Percentiles rank a stretch among this genome's conserved stretches.
Conservation (phyloP, 768 basidiomycete species). For the Austroboletus eburneus region DNA sequence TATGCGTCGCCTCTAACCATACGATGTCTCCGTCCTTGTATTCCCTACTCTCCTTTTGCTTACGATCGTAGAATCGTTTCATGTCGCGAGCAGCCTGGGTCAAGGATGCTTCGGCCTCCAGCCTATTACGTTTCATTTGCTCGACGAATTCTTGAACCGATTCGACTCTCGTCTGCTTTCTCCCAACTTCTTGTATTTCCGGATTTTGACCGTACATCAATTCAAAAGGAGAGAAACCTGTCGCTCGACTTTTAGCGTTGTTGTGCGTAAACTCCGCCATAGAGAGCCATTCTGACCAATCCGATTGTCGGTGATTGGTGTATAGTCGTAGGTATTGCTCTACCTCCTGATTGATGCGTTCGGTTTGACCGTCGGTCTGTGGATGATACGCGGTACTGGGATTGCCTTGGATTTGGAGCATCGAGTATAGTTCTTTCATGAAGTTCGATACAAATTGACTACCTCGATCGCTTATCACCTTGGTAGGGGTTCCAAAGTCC, state of each 20-base stretch:
- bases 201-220: neutral
- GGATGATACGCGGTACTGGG: neutral
- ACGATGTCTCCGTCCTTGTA: neutral
- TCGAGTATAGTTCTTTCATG: neutral
- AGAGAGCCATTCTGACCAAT: neutral
- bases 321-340: neutral
- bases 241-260: neutral
- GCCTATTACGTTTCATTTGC: neutral
- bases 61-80: neutral
- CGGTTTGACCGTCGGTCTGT: neutral
- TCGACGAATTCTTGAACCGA: neutral
- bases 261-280: neutral
- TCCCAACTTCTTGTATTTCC: neutral
- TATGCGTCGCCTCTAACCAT: neutral
- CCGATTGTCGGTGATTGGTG: neutral
- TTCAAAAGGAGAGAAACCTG: neutral
- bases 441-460: neutral
- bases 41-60: neutral
- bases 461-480: neutral
- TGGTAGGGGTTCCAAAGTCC: neutral
- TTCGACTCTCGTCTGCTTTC: neutral
- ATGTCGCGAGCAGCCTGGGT: neutral
- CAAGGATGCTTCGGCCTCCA: neutral
- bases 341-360: neutral
- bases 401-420: neutral